phyloP scores from a whole-genome alignment of 2,329 filamentous ascomycete genomes.

The Dendrostoma leiphaemia region DNA sequence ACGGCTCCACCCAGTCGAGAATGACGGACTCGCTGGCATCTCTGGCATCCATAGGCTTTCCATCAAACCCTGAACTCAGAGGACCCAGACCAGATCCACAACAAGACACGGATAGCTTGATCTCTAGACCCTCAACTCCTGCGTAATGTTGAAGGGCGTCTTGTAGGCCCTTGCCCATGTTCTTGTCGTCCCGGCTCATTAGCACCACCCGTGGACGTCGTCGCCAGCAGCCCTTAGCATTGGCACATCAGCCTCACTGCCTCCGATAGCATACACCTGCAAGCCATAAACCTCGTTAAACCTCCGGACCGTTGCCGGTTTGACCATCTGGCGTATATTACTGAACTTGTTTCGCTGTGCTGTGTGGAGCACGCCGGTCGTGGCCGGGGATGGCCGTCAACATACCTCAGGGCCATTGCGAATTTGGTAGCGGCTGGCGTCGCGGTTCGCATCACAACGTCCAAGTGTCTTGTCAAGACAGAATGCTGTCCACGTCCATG shows the following conservation, averaged over 20 bases:
- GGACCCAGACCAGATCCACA: no score
- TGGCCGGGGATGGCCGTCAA: no score
- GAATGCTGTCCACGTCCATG: background rate
- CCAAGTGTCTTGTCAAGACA: background rate
- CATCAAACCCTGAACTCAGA: no score
- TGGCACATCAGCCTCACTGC: conserved; percentile 2
- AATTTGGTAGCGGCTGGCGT: background rate
- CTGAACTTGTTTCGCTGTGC: no score
- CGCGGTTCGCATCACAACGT: background rate
- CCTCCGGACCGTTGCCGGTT: conserved; percentile 31
- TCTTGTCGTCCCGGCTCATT: background rate
- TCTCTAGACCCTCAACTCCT: background rate
- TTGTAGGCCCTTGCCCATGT: background rate
- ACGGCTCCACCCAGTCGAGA: no score
- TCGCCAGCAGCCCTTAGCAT: conserved; percentile 5
- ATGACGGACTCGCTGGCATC: no score
- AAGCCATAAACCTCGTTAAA: background rate
- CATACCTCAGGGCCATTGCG: background rate
- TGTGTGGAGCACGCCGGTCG: no score
- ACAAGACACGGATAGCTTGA: background rate
- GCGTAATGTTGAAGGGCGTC: background rate
- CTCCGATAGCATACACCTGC: conserved; percentile 7
- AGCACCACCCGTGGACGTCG: background rate
- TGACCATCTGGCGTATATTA: conserved; percentile 37
- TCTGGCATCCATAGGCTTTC: no score